Conservation (phyloP, 257 asterid genomes). For the Cinchona pubescens region DNA sequence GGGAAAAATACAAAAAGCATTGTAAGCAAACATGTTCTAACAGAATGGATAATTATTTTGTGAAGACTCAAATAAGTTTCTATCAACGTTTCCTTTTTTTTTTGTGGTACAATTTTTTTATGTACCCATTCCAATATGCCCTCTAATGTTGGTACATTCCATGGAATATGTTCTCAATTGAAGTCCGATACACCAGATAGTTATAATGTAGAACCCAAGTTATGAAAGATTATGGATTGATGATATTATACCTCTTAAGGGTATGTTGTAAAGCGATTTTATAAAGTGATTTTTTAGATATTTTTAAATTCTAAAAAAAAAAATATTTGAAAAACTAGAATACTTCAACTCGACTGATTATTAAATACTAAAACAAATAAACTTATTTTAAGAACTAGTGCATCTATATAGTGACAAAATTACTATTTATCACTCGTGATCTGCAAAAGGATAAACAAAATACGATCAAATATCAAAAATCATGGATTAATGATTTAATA, state of each 20-base stretch:
- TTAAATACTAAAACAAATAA: too few relatives aligned
- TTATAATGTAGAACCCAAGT: neutral
- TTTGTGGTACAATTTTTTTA: neutral
- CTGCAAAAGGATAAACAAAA: too few relatives aligned
- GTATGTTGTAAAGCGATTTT: neutral
- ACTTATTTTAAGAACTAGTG: too few relatives aligned
- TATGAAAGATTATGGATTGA: neutral
- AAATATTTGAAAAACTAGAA: too few relatives aligned
- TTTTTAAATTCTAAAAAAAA: too few relatives aligned
- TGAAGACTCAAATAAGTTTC: neutral
- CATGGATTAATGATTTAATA: too few relatives aligned
- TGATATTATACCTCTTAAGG: neutral
- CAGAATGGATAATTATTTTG: constrained; percentile 3
- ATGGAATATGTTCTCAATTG: constrained; percentile 1
- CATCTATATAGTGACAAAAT: too few relatives aligned
- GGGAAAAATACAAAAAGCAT: constrained; percentile 27
- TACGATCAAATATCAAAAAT: too few relatives aligned
- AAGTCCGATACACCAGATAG: neutral
- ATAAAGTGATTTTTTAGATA: neutral
- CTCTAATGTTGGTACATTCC: constrained; percentile 13
- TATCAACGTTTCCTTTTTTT: constrained; percentile 4
- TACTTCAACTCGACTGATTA: too few relatives aligned
- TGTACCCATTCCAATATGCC: too few relatives aligned
- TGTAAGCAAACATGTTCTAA: constrained; percentile 2
- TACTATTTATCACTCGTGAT: too few relatives aligned